Percentiles rank a stretch among this genome's conserved stretches.
phyloP scores from a whole-genome alignment of 768 basidiomycete genomes.

The Trametes cinnabarina region DNA sequence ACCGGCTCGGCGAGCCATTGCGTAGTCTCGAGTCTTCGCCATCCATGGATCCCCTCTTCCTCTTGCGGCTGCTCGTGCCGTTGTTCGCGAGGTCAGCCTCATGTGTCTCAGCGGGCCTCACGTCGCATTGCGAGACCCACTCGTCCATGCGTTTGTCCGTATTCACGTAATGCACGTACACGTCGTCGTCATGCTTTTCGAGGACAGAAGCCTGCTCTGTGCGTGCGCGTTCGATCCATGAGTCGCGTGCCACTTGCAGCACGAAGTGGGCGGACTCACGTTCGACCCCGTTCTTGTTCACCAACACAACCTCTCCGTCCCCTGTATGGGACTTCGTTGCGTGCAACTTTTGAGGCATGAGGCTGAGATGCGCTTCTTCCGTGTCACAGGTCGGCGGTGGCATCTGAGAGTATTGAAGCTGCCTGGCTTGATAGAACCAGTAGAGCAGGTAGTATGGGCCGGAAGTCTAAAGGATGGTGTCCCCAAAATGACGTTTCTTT shows the following conservation, averaged over 20 bases:
- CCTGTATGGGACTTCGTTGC: slow-evolving; percentile 10
- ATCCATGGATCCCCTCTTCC: slow-evolving; percentile 23
- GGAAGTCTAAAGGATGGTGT: background rate
- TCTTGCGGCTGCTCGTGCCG: slow-evolving; percentile 25
- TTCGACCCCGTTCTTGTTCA: slow-evolving; percentile 20
- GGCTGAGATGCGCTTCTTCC: slow-evolving; percentile 6
- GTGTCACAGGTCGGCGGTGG: background rate
- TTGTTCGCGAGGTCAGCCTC: slow-evolving; percentile 24
- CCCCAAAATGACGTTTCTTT: background rate
- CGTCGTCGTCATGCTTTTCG: slow-evolving; percentile 47
- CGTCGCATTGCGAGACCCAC: slow-evolving; percentile 55
- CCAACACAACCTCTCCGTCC: slow-evolving; percentile 17
- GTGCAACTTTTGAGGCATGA: slow-evolving; percentile 18
- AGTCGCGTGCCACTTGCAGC: background rate
- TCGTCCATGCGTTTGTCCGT: slow-evolving; percentile 74
- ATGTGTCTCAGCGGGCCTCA: slow-evolving; percentile 34
- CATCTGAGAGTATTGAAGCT: background rate
- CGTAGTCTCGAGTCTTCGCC: slow-evolving; percentile 2
- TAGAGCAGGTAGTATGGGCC: slow-evolving; percentile 1
- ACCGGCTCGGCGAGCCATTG: slow-evolving; percentile 11
- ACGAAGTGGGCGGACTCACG: slow-evolving; percentile 15
- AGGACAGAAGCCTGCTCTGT: slow-evolving; percentile 52
- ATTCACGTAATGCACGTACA: slow-evolving; percentile 72
- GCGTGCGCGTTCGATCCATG: background rate
- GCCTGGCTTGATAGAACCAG: background rate